These are phyloP conservation scores for Nemania bipapillata DNA, from an alignment of 2,329 filamentous ascomycete species.

Conservation along the genomic window DNA sequence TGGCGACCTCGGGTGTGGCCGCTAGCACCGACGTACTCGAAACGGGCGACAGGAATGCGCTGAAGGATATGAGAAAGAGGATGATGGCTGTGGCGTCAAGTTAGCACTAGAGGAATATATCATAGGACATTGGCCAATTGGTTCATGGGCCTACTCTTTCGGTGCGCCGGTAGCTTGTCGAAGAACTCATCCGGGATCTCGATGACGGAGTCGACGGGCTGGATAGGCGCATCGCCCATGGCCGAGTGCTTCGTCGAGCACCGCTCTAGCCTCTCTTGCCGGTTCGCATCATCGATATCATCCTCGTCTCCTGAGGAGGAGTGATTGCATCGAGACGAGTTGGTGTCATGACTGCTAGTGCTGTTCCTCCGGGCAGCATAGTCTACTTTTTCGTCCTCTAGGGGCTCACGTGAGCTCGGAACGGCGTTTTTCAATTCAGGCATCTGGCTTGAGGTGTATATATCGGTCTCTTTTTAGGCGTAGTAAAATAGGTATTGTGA, in stretches of 20 bases:
- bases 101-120: conserved; percentile 14
- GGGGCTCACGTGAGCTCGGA: conserved; percentile 13
- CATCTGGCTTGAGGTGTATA: conserved; percentile 33
- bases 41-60: conserved; percentile 79
- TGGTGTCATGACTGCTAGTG: conserved; percentile 27
- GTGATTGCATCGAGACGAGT: conserved; percentile 17
- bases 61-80: conserved; percentile 75
- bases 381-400: conserved; percentile 17
- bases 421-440: conserved; percentile 23
- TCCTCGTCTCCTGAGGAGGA: conserved; percentile 25
- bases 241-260: conserved; percentile 49
- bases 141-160: conserved; percentile 60
- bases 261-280: conserved; percentile 43
- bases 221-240: conserved; percentile 48
- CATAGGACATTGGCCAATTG: neutral
- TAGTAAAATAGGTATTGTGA: conserved; percentile 6
- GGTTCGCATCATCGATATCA: conserved; percentile 17
- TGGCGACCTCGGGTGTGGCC: conserved; percentile 78
- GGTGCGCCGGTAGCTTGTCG: conserved; percentile 67
- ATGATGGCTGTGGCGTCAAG: conserved; percentile 59
- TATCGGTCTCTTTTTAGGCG: conserved; percentile 21
- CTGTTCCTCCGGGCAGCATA: conserved; percentile 5
- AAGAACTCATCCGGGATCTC: conserved; percentile 69
- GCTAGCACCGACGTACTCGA: conserved; percentile 78
- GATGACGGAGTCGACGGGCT: conserved; percentile 47